Base-by-base conservation (phyloP, 805 yeast species). In the Pichia phayaonensis region DNA sequence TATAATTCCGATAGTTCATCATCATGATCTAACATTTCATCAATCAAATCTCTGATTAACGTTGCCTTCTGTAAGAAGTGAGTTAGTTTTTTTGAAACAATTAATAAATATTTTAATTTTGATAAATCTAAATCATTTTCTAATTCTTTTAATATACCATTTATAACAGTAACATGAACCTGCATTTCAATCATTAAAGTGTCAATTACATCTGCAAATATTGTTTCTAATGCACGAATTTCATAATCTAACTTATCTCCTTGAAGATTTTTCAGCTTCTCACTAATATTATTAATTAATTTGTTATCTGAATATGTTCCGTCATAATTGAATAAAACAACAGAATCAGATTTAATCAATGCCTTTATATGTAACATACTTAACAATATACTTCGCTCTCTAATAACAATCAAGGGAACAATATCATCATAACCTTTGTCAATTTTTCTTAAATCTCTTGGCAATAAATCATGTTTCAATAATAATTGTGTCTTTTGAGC, bases 121-220 rank as follows among this genome's bases (percentile, higher is more conserved):
- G 82, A 83, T 52, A 94, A 72, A 48, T 92, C 94, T 11, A 94
- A 85, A 54, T 86, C 82, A 52, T 79, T 78, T 63, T 94, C 99
- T 42, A 94, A 71, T 46, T 90, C 95, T 34, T 73, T 70, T 42
- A 94, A 70, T 10, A 90, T 79, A 7, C 86, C 86, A 44, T 79
- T 79, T 15, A 92, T 81, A 8, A 86, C 84, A 0, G 86, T 84
- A 8, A 81, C 77, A 57, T 88, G 94, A 7, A 87, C 89, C 58
- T 84, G 84, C 86, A 90, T 81, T 62, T 94, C 99, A 1, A 90
- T 83, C 44, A 84, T 83, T 45, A 94, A 69, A 53, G 89, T 86
- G 1, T 86, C 75, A 39, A 89, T 76, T 2, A 88, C 95, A 47
- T 86, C 83, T 29, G 88, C 81, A 55, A 94, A 76, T 10, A 94